A percentile compares a stretch with the other conserved stretches of the same genome.
Evolutionary conservation across 169 alveolate species (phyloP).

Genomic region (Perkinsus marinus): DNA sequence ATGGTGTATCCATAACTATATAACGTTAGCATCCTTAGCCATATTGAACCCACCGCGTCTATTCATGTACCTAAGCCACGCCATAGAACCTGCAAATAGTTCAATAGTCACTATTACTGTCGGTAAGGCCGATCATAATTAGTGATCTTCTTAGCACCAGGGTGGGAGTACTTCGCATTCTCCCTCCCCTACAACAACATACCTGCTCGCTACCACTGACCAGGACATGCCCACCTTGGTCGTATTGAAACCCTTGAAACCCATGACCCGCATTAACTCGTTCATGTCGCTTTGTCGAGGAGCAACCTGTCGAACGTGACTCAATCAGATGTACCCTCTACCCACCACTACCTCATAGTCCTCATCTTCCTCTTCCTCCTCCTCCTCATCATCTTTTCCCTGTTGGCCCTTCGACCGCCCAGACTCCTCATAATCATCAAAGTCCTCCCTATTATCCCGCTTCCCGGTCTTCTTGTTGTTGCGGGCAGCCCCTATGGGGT

Average conservation of each 20-base stretch:
- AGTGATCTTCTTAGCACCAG: background rate
- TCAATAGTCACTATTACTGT: background rate
- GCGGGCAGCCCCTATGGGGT: background rate
- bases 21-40: background rate
- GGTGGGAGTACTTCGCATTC: background rate
- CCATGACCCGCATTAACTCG: background rate
- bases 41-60: background rate
- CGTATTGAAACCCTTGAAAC: background rate
- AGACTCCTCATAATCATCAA: background rate
- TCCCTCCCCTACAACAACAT: background rate
- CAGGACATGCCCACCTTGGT: background rate
- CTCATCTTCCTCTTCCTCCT: background rate
- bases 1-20: background rate
- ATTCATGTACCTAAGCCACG: background rate
- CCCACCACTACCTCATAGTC: background rate
- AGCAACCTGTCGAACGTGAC: background rate
- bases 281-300: background rate
- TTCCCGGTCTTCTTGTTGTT: background rate
- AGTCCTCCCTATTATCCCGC: background rate
- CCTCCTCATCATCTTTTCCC: background rate
- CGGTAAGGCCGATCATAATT: background rate
- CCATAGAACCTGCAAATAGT: background rate
- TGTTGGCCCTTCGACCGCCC: background rate
- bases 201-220: background rate
- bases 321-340: background rate